A percentile compares a stretch with the other conserved stretches of the same genome.
Conservation (phyloP, 2,329 filamentous ascomycete species). For the Clonostachys rhizophaga region DNA sequence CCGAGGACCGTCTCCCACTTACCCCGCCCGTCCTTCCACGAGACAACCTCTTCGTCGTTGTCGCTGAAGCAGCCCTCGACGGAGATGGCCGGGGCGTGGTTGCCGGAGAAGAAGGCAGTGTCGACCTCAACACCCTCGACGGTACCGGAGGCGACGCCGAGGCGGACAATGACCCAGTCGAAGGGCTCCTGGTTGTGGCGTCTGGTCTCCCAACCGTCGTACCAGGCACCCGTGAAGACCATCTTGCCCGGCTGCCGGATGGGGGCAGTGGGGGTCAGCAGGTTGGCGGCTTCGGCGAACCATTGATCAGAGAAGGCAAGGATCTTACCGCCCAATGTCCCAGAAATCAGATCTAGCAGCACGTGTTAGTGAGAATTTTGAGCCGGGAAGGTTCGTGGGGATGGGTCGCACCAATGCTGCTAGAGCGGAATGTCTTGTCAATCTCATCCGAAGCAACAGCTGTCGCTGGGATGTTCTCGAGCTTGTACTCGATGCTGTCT, state of each 20-base stretch:
- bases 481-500: constrained; percentile 47
- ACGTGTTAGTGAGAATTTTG: neutral
- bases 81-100: constrained; percentile 74
- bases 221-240: constrained; percentile 66
- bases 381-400: neutral
- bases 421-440: constrained; percentile 57
- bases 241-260: constrained; percentile 63
- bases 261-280: constrained; percentile 59
- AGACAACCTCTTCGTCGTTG: constrained; percentile 58
- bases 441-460: constrained; percentile 48
- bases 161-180: constrained; percentile 62
- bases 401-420: constrained; percentile 49
- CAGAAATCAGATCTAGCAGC: constrained; percentile 52
- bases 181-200: constrained; percentile 60
- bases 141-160: constrained; percentile 66
- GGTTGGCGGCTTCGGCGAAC: constrained; percentile 62
- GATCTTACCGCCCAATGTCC: constrained; percentile 56
- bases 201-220: constrained; percentile 67
- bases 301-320: constrained; percentile 64
- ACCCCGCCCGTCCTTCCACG: constrained; percentile 53
- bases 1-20: constrained; percentile 70
- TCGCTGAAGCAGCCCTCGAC: constrained; percentile 70
- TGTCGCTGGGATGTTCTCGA: constrained; percentile 48
- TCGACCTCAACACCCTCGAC: constrained; percentile 75
- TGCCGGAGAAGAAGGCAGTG: constrained; percentile 77